Evolutionary conservation across 2,329 filamentous ascomycete species (phyloP).

Genomic region (Cladophialophora carrionii): DNA sequence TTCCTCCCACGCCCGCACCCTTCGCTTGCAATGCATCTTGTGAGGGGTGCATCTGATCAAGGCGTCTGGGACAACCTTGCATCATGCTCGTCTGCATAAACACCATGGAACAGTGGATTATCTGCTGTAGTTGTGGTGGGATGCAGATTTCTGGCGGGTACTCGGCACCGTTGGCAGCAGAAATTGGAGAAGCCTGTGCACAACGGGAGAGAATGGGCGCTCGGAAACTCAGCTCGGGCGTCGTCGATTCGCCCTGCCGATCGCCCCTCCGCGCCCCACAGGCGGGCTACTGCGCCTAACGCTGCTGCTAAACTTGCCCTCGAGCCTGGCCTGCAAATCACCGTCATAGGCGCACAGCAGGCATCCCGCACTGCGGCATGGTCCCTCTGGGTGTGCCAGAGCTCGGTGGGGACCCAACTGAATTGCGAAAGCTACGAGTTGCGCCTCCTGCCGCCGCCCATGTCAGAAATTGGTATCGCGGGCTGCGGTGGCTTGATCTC

Average conservation of each 20-base stretch:
- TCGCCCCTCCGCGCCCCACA: constrained; percentile 15
- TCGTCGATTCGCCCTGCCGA: constrained; percentile 26
- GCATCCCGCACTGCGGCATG: constrained; percentile 26
- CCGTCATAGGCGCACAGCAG: constrained; percentile 9
- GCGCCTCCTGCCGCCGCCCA: constrained; percentile 27
- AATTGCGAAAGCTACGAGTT: constrained; percentile 25
- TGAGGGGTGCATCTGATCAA: constrained; percentile 13
- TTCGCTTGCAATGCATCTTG: constrained; percentile 9
- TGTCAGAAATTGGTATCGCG: background rate
- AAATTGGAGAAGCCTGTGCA: constrained; percentile 3
- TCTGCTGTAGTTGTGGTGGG: constrained; percentile 17
- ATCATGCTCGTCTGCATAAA: background rate
- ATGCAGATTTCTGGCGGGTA: constrained; percentile 22
- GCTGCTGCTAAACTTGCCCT: constrained; percentile 13
- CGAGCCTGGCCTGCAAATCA: constrained; percentile 21
- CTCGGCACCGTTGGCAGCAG: constrained; percentile 25
- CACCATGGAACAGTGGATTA: background rate
- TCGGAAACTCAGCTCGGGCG: constrained; percentile 6
- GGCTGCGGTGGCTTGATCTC: constrained; percentile 8
- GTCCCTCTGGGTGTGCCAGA: background rate
- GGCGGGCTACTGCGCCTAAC: constrained; percentile 15
- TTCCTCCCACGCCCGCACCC: constrained; percentile 4
- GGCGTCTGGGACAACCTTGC: background rate
- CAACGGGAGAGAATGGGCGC: background rate
- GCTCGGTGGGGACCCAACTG: too few relatives aligned